Evolutionary conservation across 2,329 filamentous ascomycete genomes (phyloP).

Genomic region (Onygena corvina): DNA sequence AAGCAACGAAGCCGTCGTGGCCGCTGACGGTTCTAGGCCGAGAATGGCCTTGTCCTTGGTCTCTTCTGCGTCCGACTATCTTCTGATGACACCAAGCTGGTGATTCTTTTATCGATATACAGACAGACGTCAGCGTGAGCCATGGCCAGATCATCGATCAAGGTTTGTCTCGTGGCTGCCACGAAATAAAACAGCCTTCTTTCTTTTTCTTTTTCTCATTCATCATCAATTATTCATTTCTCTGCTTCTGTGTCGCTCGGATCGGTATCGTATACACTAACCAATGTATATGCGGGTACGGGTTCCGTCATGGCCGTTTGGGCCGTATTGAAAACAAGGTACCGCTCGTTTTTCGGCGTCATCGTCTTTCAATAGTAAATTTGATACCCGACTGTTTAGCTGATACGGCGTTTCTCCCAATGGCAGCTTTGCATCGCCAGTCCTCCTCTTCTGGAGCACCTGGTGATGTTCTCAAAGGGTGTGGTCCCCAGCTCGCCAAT

Average conservation of each 20-base stretch:
- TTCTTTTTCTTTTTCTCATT: neutral
- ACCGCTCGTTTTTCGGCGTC: neutral
- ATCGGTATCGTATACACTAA: too few species aligned
- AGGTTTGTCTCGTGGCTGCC: constrained; percentile 7
- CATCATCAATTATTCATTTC: too few species aligned
- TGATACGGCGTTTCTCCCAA: neutral
- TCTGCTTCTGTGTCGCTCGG: too few species aligned
- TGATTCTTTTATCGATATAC: too few species aligned
- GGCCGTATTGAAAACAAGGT: neutral
- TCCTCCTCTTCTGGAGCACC: neutral
- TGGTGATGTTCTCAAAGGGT: neutral
- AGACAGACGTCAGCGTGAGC: neutral
- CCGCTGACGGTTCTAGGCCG: too few species aligned
- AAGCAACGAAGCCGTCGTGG: too few species aligned
- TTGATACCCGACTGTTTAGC: constrained; percentile 7
- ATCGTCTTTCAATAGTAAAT: constrained; percentile 3
- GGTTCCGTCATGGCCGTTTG: neutral
- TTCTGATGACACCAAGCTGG: too few species aligned
- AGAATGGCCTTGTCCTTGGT: too few species aligned
- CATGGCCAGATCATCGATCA: constrained; percentile 3
- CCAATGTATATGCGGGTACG: neutral
- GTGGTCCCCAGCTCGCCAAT: neutral
- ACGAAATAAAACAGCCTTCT: neutral
- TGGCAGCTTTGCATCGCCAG: neutral
- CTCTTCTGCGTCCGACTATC: too few species aligned